Conservation (phyloP, 1,284 basidiomycete species). For the Rhodofomes roseus region DNA sequence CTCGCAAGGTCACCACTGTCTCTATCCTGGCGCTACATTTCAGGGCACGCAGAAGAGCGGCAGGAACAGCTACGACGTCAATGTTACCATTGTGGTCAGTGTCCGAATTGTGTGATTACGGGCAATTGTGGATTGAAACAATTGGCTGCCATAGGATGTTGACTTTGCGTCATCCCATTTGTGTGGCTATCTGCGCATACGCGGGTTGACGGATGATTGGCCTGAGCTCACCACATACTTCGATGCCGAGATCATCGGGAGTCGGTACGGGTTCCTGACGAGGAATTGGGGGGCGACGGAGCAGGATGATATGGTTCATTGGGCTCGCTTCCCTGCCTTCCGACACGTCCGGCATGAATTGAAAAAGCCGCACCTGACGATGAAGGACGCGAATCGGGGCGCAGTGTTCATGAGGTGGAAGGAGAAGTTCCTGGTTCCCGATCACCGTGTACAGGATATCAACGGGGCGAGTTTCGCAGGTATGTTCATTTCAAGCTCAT, state of each 20-base stretch:
- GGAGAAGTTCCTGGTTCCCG: conserved; percentile 92
- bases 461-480: conserved; percentile 95
- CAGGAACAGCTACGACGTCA: conserved; percentile 54
- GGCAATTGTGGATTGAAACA: conserved; percentile 25
- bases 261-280: conserved; percentile 83
- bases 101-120: conserved; percentile 3
- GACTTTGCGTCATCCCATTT: conserved; percentile 71
- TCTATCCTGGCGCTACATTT: conserved; percentile 56
- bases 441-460: conserved; percentile 91
- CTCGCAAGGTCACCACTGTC: conserved; percentile 72
- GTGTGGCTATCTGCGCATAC: conserved; percentile 87
- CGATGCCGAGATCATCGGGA: conserved; percentile 90
- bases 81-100: conserved; percentile 49
- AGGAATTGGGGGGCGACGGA: conserved; percentile 84
- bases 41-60: conserved; percentile 52
- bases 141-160: conserved; percentile 67
- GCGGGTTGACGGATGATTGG: conserved; percentile 85
- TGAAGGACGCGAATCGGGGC: conserved; percentile 69
- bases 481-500: conserved; percentile 26
- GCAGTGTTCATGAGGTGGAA: conserved; percentile 96
- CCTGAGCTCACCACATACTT: conserved; percentile 87
- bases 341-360: conserved; percentile 72
- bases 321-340: conserved; percentile 90
- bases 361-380: conserved; percentile 69
- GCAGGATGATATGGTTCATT: conserved; percentile 86